Conservation (phyloP, 2,329 filamentous ascomycete species). For the Fusarium burgessii region DNA sequence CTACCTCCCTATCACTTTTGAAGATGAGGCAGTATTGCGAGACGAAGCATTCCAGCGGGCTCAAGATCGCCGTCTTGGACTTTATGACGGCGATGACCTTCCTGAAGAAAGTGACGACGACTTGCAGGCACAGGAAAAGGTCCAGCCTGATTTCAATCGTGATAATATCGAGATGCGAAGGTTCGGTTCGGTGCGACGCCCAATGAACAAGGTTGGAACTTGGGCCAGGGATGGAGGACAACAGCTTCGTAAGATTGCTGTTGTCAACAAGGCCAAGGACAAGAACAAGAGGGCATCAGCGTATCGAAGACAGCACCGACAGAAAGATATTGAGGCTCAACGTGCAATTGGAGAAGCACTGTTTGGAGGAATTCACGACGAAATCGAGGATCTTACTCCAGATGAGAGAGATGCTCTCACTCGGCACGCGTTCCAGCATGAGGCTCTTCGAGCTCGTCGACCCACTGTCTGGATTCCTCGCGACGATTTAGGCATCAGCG, state of each 20-base stretch:
- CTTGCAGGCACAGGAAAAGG: slow-evolving; percentile 38
- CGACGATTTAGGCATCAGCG: slow-evolving; percentile 89
- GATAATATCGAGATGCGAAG: slow-evolving; percentile 56
- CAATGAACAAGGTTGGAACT: slow-evolving; percentile 57
- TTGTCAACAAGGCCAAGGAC: slow-evolving; percentile 37
- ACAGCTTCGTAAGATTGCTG: slow-evolving; percentile 60
- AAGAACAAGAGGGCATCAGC: slow-evolving; percentile 55
- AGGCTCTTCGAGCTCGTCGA: slow-evolving; percentile 83
- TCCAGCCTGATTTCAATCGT: slow-evolving; percentile 50
- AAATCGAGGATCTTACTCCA: slow-evolving; percentile 92
- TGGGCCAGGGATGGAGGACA: slow-evolving; percentile 60
- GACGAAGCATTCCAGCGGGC: slow-evolving; percentile 89
- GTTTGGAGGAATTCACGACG: slow-evolving; percentile 89
- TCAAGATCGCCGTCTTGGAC: slow-evolving; percentile 76
- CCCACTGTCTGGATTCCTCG: slow-evolving; percentile 95
- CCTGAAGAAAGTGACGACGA: slow-evolving; percentile 55
- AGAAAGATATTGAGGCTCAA: slow-evolving; percentile 78
- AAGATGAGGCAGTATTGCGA: slow-evolving; percentile 92
- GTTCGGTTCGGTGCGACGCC: slow-evolving; percentile 56
- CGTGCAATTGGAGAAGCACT: slow-evolving; percentile 81
- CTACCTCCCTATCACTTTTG: slow-evolving; percentile 93
- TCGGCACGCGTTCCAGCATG: slow-evolving; percentile 90
- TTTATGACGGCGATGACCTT: slow-evolving; percentile 65
- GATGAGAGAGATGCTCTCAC: slow-evolving; percentile 89
- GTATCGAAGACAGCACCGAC: slow-evolving; percentile 62